Base-by-base conservation (phyloP, 805 yeast species). In the Debaryomyces hansenii region DNA sequence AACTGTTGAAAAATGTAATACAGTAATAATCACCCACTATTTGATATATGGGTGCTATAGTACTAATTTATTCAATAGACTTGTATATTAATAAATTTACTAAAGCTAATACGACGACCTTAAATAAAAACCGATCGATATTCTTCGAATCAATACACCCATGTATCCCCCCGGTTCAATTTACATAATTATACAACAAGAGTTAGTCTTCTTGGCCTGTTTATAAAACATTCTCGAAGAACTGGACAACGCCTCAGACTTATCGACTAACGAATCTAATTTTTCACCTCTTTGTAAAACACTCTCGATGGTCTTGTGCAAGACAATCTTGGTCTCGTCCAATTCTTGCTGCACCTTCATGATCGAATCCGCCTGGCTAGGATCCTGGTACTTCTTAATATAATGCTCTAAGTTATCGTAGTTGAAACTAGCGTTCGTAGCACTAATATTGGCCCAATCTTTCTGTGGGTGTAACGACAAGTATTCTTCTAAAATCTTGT, bases 341-440 rank as follows among this genome's bases (percentile, higher is more conserved):
- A 94, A 80, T 69, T 94, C 99, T 63, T 90, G 96, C 74, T 94
- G 99, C 18, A 94, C 99, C 66, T 86, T 87, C 96, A 94, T 85
- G 52, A 94, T 83, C 9, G 97, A 86, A 66, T 94, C 99, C 0
- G 98, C 98, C 73, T 94, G 96, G 36, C 86, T 78, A 27, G 99
- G 99, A 65, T 94, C 96, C 72, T 94, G 99, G 70, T 94, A 94
- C 61, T 88, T 88, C 57, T 75, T 71, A 55, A 94, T 71, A 64
- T 90, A 90, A 20, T 69, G 71, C 28, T 83, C 87, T 58, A 92
- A 75, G 49, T 79, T 81, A 20, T 80, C 80, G 63, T 79, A 83
- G 34, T 70, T 68, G 45, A 85, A 72, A 11, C 67, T 62, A 14
- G 79, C 55, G 43, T 62, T 75, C 47, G 70, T 72, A 47, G 77